Evolutionary conservation across 163 green algal species (phyloP), one percentile per base, ranked within the genome.

Genomic region (Chloromonas sp.): DNA sequence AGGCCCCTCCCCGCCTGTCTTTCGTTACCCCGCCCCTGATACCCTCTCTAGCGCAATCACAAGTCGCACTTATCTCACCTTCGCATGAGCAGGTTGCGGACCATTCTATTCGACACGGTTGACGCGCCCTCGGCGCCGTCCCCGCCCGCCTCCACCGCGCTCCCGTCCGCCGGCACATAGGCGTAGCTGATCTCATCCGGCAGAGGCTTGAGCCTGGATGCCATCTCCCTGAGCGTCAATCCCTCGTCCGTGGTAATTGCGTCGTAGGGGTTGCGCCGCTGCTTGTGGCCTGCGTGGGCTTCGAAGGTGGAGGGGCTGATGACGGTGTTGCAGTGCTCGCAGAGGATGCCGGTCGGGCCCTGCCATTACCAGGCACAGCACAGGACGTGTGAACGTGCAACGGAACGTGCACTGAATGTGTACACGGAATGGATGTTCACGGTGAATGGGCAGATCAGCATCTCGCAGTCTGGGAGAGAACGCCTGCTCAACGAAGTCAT

Each of bases 241-340:
- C 93, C 93, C 8, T 92, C 87, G 13, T 89, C 87, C 0, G 90
- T 95, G 80, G 90, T 90, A 81, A 97, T 98, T 87, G 91, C 91
- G 85, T 97, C 93, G 83, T 96, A 98, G 0, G 94, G 94, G 60
- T 91, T 91, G 70, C 90, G 89, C 11, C 90, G 87, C 59, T 89
- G 86, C 60, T 86, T 85, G 79, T 88, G 92, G 84, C 78, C 94
- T 14, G 95, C 95, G 84, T 98, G 95, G 58, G 91, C 89, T 89
- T 98, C 95, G 86, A 98, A 98, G 81, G 89, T 86, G 0, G 92
- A 96, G 77, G 91, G 94, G 85, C 84, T 91, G 66, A 92, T 85
- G 58, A 93, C 85, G 77, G 86, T 87, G 83, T 92, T 87, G 90
- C 95, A 98, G 91, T 90, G 94, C 62, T 89, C 89, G 85, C 95